phyloP scores from a whole-genome alignment of 257 asterid species.

The Gynochthodes officinalis region DNA sequence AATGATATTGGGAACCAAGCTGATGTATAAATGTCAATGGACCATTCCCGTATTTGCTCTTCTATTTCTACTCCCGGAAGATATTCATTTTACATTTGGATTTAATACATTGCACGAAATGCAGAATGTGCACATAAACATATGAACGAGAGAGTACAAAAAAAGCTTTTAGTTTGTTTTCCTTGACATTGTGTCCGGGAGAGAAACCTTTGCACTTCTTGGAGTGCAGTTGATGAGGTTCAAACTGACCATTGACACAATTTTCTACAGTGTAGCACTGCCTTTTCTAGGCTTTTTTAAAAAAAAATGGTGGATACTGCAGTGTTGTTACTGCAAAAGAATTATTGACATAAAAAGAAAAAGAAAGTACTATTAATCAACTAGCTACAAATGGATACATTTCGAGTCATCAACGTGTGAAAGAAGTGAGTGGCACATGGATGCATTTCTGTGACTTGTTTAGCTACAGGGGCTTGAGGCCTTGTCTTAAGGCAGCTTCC shows the following conservation, averaged over 20 bases:
- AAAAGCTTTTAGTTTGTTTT: not conserved
- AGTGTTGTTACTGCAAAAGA: not conserved
- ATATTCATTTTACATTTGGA: not conserved
- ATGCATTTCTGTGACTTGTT: no score
- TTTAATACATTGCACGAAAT: not conserved
- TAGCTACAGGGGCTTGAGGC: constrained; percentile 55
- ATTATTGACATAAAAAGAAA: not conserved
- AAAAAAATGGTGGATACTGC: not conserved
- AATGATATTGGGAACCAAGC: no score
- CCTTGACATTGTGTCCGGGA: not conserved
- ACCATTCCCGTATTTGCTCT: no score
- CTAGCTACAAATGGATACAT: no score
- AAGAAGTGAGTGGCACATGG: no score
- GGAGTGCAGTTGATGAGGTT: not conserved
- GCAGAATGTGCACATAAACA: not conserved
- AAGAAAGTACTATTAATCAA: not conserved
- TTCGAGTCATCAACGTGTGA: no score
- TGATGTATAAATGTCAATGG: no score
- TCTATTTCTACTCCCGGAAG: no score
- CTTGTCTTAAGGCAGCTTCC: constrained; percentile 90
- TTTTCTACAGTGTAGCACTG: no score
- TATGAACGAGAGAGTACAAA: not conserved
- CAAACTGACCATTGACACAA: no score
- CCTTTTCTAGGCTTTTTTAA: no score
- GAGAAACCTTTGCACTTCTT: not conserved